Evolutionary conservation across 2,329 filamentous ascomycete genomes (phyloP).

Genomic region (Fusarium pseudograminearum): DNA sequence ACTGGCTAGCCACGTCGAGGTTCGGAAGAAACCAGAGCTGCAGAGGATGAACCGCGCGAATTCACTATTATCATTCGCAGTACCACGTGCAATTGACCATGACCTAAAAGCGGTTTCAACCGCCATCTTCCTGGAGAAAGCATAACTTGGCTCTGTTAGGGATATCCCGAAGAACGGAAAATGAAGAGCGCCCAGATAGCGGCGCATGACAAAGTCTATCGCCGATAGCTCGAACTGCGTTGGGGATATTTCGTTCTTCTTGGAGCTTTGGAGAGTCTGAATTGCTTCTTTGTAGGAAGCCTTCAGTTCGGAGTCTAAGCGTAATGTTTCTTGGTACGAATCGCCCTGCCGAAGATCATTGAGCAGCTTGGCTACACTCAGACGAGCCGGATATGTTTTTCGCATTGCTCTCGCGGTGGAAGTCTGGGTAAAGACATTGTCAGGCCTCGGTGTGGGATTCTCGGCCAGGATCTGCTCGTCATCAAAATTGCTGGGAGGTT

Average conservation of each 20-base stretch:
- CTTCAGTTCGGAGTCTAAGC: slow-evolving; percentile 58
- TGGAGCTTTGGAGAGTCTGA: slow-evolving; percentile 49
- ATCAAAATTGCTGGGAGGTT: slow-evolving; percentile 62
- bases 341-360: slow-evolving; percentile 55
- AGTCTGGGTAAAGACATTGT: slow-evolving; percentile 55
- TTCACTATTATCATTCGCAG: slow-evolving; percentile 37
- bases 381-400: slow-evolving; percentile 57
- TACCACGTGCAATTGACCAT: slow-evolving; percentile 55
- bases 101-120: slow-evolving; percentile 62
- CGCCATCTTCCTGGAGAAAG: slow-evolving; percentile 63
- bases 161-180: slow-evolving; percentile 61
- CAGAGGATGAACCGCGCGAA: slow-evolving; percentile 55
- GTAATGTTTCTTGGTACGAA: slow-evolving; percentile 60
- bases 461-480: slow-evolving; percentile 60
- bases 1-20: slow-evolving; percentile 50
- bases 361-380: slow-evolving; percentile 57
- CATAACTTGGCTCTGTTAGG: slow-evolving; percentile 58
- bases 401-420: slow-evolving; percentile 58
- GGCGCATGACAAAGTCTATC: slow-evolving; percentile 64
- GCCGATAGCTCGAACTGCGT: slow-evolving; percentile 58
- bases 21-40: slow-evolving; percentile 58
- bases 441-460: slow-evolving; percentile 50
- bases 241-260: slow-evolving; percentile 34
- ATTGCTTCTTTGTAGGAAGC: slow-evolving; percentile 57
- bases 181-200: slow-evolving; percentile 68